Percentiles rank a stretch among this genome's conserved stretches.
Conservation (phyloP, 2,329 filamentous ascomycete genomes). For the Aspergillus persii region DNA sequence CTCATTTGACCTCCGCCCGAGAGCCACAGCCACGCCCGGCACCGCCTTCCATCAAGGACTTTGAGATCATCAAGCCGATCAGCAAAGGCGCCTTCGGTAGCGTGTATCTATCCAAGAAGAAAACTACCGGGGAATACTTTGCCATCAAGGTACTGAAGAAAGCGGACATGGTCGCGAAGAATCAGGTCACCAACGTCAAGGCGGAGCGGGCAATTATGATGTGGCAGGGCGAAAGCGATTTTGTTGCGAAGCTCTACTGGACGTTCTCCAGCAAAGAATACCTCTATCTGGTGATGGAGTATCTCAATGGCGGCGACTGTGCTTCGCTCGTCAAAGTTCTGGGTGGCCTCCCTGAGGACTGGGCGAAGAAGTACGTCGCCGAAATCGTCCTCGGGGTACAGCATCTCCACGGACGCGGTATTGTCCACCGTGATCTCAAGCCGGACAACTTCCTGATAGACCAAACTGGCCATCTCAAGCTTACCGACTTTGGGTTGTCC, state of each 20-base stretch:
- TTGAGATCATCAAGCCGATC: conserved; percentile 99
- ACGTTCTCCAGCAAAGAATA: conserved; percentile 99
- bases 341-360: conserved; percentile 88
- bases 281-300: conserved; percentile 98
- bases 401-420: conserved; percentile 88
- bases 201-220: conserved; percentile 99
- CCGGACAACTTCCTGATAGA: conserved; percentile 97
- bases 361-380: conserved; percentile 95
- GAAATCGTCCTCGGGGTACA: conserved; percentile 97
- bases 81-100: conserved; percentile 98
- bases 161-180: conserved; percentile 99
- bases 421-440: conserved; percentile 95
- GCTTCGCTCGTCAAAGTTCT: conserved; percentile 94
- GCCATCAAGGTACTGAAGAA: conserved; percentile 99
- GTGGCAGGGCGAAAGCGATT: conserved; percentile 99
- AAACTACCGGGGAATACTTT: conserved; percentile 96
- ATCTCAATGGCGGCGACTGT: conserved; percentile 95
- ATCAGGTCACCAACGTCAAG: conserved; percentile 98
- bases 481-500: conserved; percentile 96
- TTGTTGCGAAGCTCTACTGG: conserved; percentile 99
- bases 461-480: conserved; percentile 90
- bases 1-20: conserved; percentile 72
- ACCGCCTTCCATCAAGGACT: conserved; percentile 96
- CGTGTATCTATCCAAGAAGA: conserved; percentile 97
- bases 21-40: conserved; percentile 84